These are phyloP conservation scores for Lobulomyces angularis DNA, from an alignment of 192 early-diverging fungal genomes.

Conservation along the genomic window DNA sequence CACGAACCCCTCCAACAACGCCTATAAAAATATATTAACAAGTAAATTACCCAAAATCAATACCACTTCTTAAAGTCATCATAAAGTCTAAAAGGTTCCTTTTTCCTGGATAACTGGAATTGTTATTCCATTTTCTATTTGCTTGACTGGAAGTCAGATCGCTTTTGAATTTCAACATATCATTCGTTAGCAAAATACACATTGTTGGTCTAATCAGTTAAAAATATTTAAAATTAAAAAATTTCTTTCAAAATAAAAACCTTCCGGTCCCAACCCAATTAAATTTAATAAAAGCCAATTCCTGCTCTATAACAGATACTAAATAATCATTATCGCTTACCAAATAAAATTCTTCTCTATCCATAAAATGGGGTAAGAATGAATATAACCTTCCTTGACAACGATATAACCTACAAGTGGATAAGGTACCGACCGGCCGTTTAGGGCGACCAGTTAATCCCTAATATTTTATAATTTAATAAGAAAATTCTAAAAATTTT, in stretches of 20 bases:
- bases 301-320: slow-evolving; percentile 62
- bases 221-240: no score
- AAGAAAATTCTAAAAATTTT: not conserved
- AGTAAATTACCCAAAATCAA: no score
- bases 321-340: slow-evolving; percentile 74
- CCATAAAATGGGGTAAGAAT: slow-evolving; percentile 79
- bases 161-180: slow-evolving; percentile 54
- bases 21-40: no score
- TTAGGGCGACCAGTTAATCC: slow-evolving; percentile 62
- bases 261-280: slow-evolving; percentile 62
- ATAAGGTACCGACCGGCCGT: slow-evolving; percentile 64
- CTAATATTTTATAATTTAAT: slow-evolving; percentile 4
- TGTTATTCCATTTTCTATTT: slow-evolving; percentile 20
- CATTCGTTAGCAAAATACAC: slow-evolving; percentile 56
- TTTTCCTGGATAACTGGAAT: slow-evolving; percentile 18
- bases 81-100: slow-evolving; percentile 72
- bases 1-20: slow-evolving; percentile 49
- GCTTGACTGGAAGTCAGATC: slow-evolving; percentile 13
- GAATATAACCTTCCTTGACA: slow-evolving; percentile 70
- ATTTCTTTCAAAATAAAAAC: no score
- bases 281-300: slow-evolving; percentile 58
- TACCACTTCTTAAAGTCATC: slow-evolving; percentile 67
- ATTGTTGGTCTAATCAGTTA: slow-evolving; percentile 69
- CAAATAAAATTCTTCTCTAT: slow-evolving; percentile 76
- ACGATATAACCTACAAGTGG: slow-evolving; percentile 68